A percentile compares a stretch with the other conserved stretches of the same genome.
Evolutionary conservation across 2,329 filamentous ascomycete species (phyloP).

Genomic region (Colletotrichum agaves): DNA sequence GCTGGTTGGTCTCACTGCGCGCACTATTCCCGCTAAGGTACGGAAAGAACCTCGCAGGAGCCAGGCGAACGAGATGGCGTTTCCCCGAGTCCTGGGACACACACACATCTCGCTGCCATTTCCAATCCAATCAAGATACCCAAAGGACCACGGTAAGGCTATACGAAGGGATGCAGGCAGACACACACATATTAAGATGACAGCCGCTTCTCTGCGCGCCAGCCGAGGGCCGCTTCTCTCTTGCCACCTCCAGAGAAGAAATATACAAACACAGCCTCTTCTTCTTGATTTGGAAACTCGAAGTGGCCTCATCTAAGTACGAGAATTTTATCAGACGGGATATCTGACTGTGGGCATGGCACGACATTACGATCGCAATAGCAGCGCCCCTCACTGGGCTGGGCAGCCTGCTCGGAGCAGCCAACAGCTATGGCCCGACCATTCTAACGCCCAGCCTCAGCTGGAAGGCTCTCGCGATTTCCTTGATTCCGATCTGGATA

Average conservation of each 20-base stretch:
- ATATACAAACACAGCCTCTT: slow-evolving; percentile 27
- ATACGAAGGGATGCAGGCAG: background rate
- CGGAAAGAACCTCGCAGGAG: background rate
- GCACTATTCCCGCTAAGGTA: background rate
- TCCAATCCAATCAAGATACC: background rate
- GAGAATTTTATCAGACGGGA: background rate
- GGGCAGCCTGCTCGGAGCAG: slow-evolving; percentile 3
- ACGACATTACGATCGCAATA: background rate
- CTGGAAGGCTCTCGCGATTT: background rate
- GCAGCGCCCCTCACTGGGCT: slow-evolving; percentile 14
- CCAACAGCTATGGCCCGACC: background rate
- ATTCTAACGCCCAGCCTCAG: no score
- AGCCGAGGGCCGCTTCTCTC: background rate
- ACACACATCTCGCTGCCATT: slow-evolving; percentile 22
- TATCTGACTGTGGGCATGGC: slow-evolving; percentile 19
- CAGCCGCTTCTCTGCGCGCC: background rate
- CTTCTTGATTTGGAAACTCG: background rate
- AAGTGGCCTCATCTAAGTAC: slow-evolving; percentile 2
- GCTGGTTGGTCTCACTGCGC: no score
- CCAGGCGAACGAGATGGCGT: background rate
- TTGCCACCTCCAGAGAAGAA: background rate
- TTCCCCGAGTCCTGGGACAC: no score
- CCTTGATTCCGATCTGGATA: background rate
- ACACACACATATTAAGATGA: slow-evolving; percentile 9
- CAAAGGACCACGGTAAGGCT: slow-evolving; percentile 1